Evolutionary conservation across 257 asterid genomes (phyloP), one percentile per base, ranked within the genome.

Genomic region (Sherardia arvensis): DNA sequence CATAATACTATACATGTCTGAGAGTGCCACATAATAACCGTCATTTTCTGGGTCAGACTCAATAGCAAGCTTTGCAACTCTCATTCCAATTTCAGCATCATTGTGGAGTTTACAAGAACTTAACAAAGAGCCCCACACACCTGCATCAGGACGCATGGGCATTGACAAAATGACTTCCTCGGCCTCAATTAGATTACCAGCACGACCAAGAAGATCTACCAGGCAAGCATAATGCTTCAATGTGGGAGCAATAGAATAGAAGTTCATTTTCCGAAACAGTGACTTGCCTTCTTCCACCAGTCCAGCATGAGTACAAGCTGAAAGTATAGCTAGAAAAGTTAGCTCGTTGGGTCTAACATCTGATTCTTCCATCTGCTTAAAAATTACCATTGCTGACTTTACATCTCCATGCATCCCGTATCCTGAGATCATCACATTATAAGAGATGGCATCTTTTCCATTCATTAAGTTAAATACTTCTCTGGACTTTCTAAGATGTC

Each of bases 231-330:
- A 90, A 76, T 87, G 96, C 82, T 87, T 85, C 68, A 85, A 18
- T 38, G 78, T 74, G 26, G 95, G 97, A 45, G 20, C 28, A 47
- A 87, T 29, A 48, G 81, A 76, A 75, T 73, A 78, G 43, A 77
- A 81, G 59, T 71, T 64, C 91, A 90, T 83, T 77, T 63, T 79
- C 7, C 58, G 27, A 63, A 87, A 90, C 33, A 83, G 62, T 34
- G 59, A 54, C 68, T 77, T 76, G 15, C 82, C 94, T 77, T 87
- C 92, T 21, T 83, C 80, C 22, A 82, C 81, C 73, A 85, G 32
- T 32, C 96, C 97, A 17, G 84, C 77, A 79, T 87, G 95, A 73
- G 74, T 82, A 71, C 95, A 90, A 22, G 90, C 92, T 2, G 95
- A 85, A 61, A 90, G 83, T 33, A 85, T 73, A 53, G 85, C 84